phyloP scores from a whole-genome alignment of 2,329 filamentous ascomycete species.

The Teratosphaeria pseudoeucalypti region DNA sequence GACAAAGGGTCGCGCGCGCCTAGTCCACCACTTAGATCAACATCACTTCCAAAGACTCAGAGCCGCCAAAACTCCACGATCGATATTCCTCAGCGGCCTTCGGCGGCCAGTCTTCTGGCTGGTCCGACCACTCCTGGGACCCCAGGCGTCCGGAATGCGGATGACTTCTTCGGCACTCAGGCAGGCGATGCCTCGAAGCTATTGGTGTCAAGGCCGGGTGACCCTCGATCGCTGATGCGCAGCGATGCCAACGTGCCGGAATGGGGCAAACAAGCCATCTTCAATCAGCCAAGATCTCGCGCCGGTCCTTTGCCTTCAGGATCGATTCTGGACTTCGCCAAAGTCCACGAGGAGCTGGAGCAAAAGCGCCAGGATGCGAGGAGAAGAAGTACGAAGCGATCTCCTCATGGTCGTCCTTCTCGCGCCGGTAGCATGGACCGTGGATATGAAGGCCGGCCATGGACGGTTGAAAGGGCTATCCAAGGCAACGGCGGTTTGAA shows the following conservation, averaged over 20 bases:
- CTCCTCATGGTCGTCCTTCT: conserved; percentile 12
- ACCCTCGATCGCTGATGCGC: conserved; percentile 49
- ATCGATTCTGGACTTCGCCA: conserved; percentile 60
- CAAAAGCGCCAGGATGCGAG: conserved; percentile 13
- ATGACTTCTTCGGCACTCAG: conserved; percentile 35
- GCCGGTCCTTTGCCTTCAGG: conserved; percentile 64
- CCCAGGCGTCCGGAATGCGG: conserved; percentile 27
- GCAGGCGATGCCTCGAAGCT: conserved; percentile 36
- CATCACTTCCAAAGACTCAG: conserved; percentile 14
- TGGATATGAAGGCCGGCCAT: conserved; percentile 62
- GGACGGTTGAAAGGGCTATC: conserved; percentile 73
- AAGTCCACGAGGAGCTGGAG: conserved; percentile 32
- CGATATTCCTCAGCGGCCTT: conserved; percentile 20
- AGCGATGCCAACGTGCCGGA: conserved; percentile 65
- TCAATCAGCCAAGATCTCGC: conserved; percentile 68
- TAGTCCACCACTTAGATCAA: conserved; percentile 18
- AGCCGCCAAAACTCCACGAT: conserved; percentile 38
- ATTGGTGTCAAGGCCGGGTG: conserved; percentile 41
- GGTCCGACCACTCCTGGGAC: conserved; percentile 32
- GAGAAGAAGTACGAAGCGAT: conserved; percentile 6
- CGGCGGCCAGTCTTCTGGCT: conserved; percentile 30
- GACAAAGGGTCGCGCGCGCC: conserved; percentile 11
- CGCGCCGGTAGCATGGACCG: conserved; percentile 29
- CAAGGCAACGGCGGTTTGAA: conserved; percentile 88
- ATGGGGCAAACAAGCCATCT: conserved; percentile 57